Base-by-base conservation (phyloP, 345 rosid species). In the Gossypium turneri region DNA sequence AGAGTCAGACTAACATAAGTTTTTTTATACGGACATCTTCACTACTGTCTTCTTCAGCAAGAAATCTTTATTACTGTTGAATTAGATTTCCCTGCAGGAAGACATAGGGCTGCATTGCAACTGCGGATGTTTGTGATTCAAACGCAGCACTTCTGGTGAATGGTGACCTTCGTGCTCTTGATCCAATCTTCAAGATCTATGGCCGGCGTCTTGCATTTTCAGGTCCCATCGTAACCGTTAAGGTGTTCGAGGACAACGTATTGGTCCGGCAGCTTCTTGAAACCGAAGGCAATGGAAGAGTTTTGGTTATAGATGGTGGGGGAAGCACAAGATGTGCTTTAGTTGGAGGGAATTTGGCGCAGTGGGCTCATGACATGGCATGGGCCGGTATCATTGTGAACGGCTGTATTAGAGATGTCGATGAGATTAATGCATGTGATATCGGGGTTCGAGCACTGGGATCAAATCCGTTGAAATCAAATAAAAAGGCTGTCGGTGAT, bases 241-340 rank as follows among this genome's bases (percentile, higher is more conserved):
- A 92, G 84, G 90, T 90, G 55, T 91, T 94, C 1, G 97, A 92
- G 84, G 94, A 94, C 88, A 94, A 94, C 41, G 92, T 92, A 9
- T 79, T 92, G 57, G 94, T 92, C 27, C 78, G 97, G 43, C 85
- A 86, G 88, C 80, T 87, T 25, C 87, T 92, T 1, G 95, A 92
- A 77, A 84, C 82, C 65, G 86, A 76, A 82, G 97, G 98, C 3
- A 90, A 94, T 73, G 95, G 97, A 7, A 73, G 89, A 53, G 98
- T 90, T 41, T 82, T 94, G 10, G 93, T 94, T 20, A 81, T 91
- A 25, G 97, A 94, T 72, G 95, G 98, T 19, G 97, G 97, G 58
- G 97, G 92, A 71, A 94, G 98, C 94, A 79, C 67, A 84, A 88
- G 97, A 75, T 90, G 97, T 67, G 95, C 97, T 13, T 77, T 94